Evolutionary conservation across 495 filamentous ascomycete species (phyloP), one percentile per base, ranked within the genome.

Genomic region (Chaetomium fimeti): DNA sequence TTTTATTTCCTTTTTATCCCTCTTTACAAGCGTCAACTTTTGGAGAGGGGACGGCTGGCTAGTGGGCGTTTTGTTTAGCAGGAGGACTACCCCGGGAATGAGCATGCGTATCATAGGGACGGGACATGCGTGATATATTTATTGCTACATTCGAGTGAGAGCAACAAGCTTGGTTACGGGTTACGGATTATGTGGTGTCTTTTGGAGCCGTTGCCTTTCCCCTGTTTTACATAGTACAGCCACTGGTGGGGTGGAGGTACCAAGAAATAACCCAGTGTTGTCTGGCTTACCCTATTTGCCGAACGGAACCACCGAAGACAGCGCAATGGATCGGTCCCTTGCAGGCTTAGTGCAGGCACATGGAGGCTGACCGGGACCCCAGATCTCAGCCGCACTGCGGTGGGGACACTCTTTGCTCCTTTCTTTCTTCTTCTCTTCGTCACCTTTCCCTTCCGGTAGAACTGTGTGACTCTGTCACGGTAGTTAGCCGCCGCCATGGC

Each of bases 401-500:
- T 32, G 25, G 32, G 12, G 32, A 36, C 18, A n/a, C 6, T 57
- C 20, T 38, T 22, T n/a, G 20, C 45, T 49, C 45, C 16, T 18
- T 12, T 40, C 13, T 43, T 36, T 9, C 9, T 9, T 5, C 32
- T 9, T 36, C 32, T 9, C 4, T 36, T 36, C 40, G 18, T 18
- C 45, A 49, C 15, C 45, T 6, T 24, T 36, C 32, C 12, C 12
- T 36, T 36, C 32, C 32, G 7, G 8, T 5, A 36, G 8, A 9
- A 36, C 32, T 5, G 32, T 11, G 3, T 36, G 1, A 36, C 8
- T 36, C 6, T 36, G 8, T 36, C 32, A 36, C 32, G 32, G 45
- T 36, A 53, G 32, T n/a, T 36, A 53, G 13, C 29, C 20, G 59
- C 32, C 32, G 28, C 47, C 28, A 62, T 62, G 69, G 65, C 57